These are phyloP conservation scores for Brettanomyces custersianus DNA, from an alignment of 805 yeast species.

Conservation along the genomic window DNA sequence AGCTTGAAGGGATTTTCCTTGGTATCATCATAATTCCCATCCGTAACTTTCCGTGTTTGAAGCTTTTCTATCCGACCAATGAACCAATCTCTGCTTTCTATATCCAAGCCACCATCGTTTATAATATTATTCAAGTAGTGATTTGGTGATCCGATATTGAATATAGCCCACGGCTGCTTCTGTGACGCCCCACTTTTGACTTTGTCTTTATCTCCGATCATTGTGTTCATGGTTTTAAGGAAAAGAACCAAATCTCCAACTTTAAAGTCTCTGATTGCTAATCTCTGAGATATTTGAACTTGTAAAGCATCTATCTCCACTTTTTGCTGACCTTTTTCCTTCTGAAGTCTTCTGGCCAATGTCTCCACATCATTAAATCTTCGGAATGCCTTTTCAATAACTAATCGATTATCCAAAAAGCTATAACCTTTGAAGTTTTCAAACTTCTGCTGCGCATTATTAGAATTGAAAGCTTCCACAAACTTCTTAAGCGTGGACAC, in stretches of 20 bases:
- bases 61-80: conserved; percentile 61
- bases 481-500: conserved; percentile 3
- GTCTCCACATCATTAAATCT: conserved; percentile 86
- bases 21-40: conserved; percentile 27
- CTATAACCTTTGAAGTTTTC: conserved; percentile 20
- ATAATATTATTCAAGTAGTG: conserved; percentile 50
- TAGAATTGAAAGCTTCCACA: conserved; percentile 9
- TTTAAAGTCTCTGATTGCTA: conserved; percentile 60
- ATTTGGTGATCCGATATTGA: conserved; percentile 82
- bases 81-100: conserved; percentile 65
- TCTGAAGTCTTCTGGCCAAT: conserved; percentile 75
- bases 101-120: conserved; percentile 10
- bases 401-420: conserved; percentile 17
- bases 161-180: conserved; percentile 83
- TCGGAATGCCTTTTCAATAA: conserved; percentile 40
- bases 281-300: conserved; percentile 35
- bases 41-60: conserved; percentile 42
- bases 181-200: too few relatives aligned
- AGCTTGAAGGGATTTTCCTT: conserved; percentile 57
- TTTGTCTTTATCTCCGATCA: neutral
- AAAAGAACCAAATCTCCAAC: conserved; percentile 75
- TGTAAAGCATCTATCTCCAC: conserved; percentile 34
- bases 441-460: conserved; percentile 26
- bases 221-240: conserved; percentile 49
- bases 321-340: conserved; percentile 49